A percentile compares a stretch with the other conserved stretches of the same genome.
phyloP scores from a whole-genome alignment of 768 basidiomycete species.

The Thelephora aurantiotincta region DNA sequence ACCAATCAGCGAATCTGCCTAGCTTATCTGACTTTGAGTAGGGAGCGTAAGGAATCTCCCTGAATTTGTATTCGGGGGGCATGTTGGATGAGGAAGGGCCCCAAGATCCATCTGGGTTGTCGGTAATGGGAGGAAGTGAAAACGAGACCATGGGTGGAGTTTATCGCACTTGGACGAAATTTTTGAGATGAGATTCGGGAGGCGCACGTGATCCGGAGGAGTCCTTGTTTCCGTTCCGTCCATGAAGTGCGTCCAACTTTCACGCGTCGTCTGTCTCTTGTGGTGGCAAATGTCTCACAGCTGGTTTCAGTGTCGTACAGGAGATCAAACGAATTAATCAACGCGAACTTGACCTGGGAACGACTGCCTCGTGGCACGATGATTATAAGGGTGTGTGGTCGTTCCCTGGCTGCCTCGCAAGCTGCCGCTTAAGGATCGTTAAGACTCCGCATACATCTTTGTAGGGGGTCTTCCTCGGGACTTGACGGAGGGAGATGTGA shows the following conservation, averaged over 20 bases:
- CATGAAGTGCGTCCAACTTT: conserved; percentile 54
- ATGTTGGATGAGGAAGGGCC: conserved; percentile 73
- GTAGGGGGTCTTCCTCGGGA: conserved; percentile 80
- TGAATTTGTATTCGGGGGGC: conserved; percentile 90
- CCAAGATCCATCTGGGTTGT: conserved; percentile 92
- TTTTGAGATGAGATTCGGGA: conserved; percentile 9
- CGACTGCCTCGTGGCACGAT: conserved; percentile 82
- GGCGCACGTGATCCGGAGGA: conserved; percentile 7
- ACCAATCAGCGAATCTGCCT: conserved; percentile 96
- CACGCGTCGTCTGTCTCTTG: background rate
- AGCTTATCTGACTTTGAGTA: conserved; percentile 99
- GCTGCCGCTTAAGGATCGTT: conserved; percentile 1
- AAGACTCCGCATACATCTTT: conserved; percentile 93
- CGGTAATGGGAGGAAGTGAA: conserved; percentile 74
- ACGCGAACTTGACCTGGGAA: conserved; percentile 69
- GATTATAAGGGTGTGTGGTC: conserved; percentile 67
- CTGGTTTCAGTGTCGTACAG: conserved; percentile 56
- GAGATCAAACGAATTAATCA: conserved; percentile 94
- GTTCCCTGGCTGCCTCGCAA: background rate
- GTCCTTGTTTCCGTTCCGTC: conserved; percentile 2
- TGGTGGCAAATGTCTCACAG: conserved; percentile 3
- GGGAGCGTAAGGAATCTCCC: conserved; percentile 96
- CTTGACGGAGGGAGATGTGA: conserved; percentile 93
- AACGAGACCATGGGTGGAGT: conserved; percentile 54
- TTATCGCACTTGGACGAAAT: conserved; percentile 1